phyloP scores from a whole-genome alignment of 1,139 yeast genomes.

The Yamadazyma taylorii region DNA sequence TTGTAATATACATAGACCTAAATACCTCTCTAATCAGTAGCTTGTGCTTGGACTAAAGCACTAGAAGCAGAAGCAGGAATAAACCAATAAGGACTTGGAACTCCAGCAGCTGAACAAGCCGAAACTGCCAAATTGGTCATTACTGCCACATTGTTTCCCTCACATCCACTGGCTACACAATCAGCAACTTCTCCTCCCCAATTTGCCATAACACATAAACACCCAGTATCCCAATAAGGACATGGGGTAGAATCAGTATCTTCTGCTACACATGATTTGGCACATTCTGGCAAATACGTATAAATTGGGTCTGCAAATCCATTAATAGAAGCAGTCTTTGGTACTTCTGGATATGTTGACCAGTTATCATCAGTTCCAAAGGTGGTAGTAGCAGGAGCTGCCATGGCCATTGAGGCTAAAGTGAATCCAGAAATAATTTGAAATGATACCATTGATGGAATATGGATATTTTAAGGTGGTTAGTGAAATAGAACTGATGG shows the following conservation, averaged over 20 bases:
- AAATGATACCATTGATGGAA: slow-evolving; percentile 12
- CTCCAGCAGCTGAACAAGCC: slow-evolving; percentile 22
- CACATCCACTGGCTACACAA: slow-evolving; percentile 30
- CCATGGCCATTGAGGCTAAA: slow-evolving; percentile 8
- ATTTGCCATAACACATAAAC: slow-evolving; percentile 35
- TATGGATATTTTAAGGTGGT: background rate
- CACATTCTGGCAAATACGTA: slow-evolving; percentile 42
- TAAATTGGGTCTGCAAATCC: slow-evolving; percentile 53
- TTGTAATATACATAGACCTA: background rate
- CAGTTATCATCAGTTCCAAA: slow-evolving; percentile 13
- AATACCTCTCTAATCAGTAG: slow-evolving; percentile 4
- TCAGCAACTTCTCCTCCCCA: slow-evolving; percentile 28
- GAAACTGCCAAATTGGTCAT: slow-evolving; percentile 28
- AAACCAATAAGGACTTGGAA: slow-evolving; percentile 26
- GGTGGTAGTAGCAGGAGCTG: slow-evolving; percentile 12
- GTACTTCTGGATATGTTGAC: slow-evolving; percentile 45
- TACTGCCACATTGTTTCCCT: slow-evolving; percentile 27
- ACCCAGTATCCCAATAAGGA: slow-evolving; percentile 44
- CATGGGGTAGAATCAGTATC: slow-evolving; percentile 41
- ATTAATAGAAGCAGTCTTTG: slow-evolving; percentile 49
- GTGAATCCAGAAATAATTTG: slow-evolving; percentile 5
- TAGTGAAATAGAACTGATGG: background rate
- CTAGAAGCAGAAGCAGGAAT: slow-evolving; percentile 29
- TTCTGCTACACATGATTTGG: slow-evolving; percentile 37
- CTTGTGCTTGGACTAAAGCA: slow-evolving; percentile 32